Evolutionary conservation across 2,329 filamentous ascomycete genomes (phyloP), one percentile per base, ranked within the genome.

Genomic region (Phymatotrichopsis omnivora): DNA sequence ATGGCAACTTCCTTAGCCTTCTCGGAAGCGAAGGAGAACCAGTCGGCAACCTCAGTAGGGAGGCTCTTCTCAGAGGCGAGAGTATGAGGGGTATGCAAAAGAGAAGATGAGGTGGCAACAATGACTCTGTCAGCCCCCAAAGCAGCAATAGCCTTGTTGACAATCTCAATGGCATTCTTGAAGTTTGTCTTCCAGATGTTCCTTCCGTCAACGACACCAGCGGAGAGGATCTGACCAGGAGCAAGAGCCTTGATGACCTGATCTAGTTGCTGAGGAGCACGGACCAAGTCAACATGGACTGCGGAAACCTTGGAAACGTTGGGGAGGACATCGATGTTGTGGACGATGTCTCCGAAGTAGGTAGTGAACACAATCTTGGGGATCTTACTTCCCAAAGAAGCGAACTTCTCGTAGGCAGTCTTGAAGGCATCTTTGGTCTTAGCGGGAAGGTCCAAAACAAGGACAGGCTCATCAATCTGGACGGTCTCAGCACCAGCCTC

Each of bases 151-250:
- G 89, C 91, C 50, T 77, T 73, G 78, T 96, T 85, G 52, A 91
- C 82, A 56, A 72, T 77, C 74, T 91, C 87, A 57, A 98, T 93
- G 63, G 91, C 86, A 61, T 78, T 78, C 78, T 93, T 83, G 73
- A 95, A 82, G 80, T 96, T 93, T 71, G 86, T 95, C 84, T 98
- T 98, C 91, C 91, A 98, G 75, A 98, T 96, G 78, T 98, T 98
- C 63, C 91, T 86, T 62, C 91, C 91, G 62, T 98, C 87, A 58
- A 98, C 91, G 60, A 98, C 83, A 85, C 91, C 91, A 56, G 80
- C 82, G 57, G 91, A 98, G 57, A 98, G 80, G 59, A 86, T 69
- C 65, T 94, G 93, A 67, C 86, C 85, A 65, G 85, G 69, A 65
- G 85, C 86, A 56, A 98, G 78, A 62, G 86, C 80, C 62, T 72